phyloP scores from a whole-genome alignment of 148 eudicot species.

The Rhododendron molle region DNA sequence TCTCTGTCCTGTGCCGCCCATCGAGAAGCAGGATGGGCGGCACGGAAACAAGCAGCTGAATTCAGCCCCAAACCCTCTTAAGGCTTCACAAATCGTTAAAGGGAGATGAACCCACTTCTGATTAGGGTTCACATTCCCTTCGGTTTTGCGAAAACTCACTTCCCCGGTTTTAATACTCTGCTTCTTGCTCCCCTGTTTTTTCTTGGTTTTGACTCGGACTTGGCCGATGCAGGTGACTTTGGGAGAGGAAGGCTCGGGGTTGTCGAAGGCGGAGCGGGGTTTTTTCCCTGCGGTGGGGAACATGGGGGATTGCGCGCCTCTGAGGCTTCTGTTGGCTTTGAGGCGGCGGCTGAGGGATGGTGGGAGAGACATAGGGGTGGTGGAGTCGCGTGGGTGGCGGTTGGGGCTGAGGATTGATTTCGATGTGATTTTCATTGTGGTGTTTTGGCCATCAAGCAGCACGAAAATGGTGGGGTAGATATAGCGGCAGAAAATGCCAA shows the following conservation, averaged over 20 bases:
- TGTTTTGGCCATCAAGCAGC: neutral
- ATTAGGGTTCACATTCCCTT: slow-evolving; percentile 33
- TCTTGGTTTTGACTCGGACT: slow-evolving; percentile 78
- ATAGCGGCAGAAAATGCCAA: neutral
- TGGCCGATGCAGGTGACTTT: slow-evolving; percentile 96
- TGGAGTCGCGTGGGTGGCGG: slow-evolving; percentile 26
- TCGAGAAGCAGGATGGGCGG: slow-evolving; percentile 52
- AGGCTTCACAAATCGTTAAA: slow-evolving; percentile 66
- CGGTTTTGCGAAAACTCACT: slow-evolving; percentile 46
- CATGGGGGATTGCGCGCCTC: slow-evolving; percentile 55
- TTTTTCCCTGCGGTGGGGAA: slow-evolving; percentile 34
- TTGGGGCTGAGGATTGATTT: slow-evolving; percentile 55
- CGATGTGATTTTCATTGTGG: slow-evolving; percentile 53
- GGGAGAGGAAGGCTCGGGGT: slow-evolving; percentile 85
- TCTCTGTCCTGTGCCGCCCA: slow-evolving; percentile 1
- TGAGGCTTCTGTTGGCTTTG: slow-evolving; percentile 42
- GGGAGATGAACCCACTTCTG: slow-evolving; percentile 92
- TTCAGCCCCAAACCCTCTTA: slow-evolving; percentile 63
- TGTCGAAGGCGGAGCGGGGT: slow-evolving; percentile 50
- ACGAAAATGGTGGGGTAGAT: neutral
- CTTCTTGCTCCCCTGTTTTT: slow-evolving; percentile 39
- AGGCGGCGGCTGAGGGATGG: slow-evolving; percentile 58
- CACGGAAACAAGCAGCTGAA: slow-evolving; percentile 81
- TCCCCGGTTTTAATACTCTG: slow-evolving; percentile 38
- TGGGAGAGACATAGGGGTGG: slow-evolving; percentile 33